Base-by-base conservation (phyloP, 2,329 filamentous ascomycete genomes). In the Gyromitra esculenta region DNA sequence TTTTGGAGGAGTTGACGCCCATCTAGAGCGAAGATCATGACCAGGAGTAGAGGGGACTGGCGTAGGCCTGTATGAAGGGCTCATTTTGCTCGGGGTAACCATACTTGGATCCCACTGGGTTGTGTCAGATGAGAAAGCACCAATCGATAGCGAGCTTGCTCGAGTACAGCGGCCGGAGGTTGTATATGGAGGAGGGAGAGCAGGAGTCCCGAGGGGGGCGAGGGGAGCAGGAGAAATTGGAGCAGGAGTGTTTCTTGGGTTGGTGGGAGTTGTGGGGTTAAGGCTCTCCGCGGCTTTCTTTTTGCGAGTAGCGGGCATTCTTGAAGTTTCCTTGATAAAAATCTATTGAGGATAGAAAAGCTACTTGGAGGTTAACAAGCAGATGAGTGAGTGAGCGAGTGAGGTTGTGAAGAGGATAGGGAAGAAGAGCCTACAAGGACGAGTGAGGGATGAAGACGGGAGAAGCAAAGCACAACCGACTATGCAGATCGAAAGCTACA, bases 51-150 rank as follows among this genome's bases (percentile, higher is more conserved):
- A 8, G 21, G 48, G 2, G 4, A 15, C n/a, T 11, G 37, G 7
- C 7, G 62, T 6, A n/a, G 71, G 71, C 15, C n/a, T 60, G 21
- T 74, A 74, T 5, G 39, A 48, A 25, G 72, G 59, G 31, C 64
- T 66, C 13, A 70, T 71, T 48, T 62, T 62, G n/a, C 65, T 9
- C 9, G 65, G 72, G 18, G 39, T 64, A 39, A 75, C 72, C 72
- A 75, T 75, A 18, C 8, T 50, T 18, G 66, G 72, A 25, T 75
- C 72, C 72, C 72, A 75, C 13, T 75, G 57, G 1, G 72, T 75
- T 15, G 72, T 70, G 48, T 75, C 72, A 0, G 72, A 75, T 8
- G 50, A 35, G 50, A 71, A 64, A 6, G 18, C 15, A 0, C 2
- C 37, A 56, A 25, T 7, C 2, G 48, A 21, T 35, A 5, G 45